Base-by-base conservation (phyloP, 2,329 filamentous ascomycete genomes). In the Fusarium ramigenum region DNA sequence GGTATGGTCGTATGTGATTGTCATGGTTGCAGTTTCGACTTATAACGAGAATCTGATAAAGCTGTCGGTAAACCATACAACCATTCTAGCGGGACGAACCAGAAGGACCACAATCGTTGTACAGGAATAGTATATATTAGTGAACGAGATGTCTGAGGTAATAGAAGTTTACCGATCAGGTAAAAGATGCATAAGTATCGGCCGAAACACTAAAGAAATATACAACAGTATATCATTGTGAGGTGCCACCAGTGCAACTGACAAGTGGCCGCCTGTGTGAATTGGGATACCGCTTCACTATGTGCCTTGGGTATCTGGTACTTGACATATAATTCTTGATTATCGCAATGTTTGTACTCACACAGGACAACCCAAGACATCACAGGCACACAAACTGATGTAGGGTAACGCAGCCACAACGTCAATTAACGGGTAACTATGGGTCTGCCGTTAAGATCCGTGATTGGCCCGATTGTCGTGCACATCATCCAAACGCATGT, bases 1-100 rank as follows among this genome's bases (percentile, higher is more conserved):
- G 37, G 30, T 61, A 43, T 56, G 59, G 59, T 61, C 49, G 59
- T 61, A 61, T 56, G 50, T 62, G 39, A 28, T 46, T 18, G 9
- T 19, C 5, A 15, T 5, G 3, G 14, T 1, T 0, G 14, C 21
- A 57, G 36, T 2, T 19, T 15, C 4, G 5, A 8, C 1, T 44
- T 1, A 36, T 23, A 23, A 2, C 0, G 18, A 6, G 19, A 18
- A 7, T 15, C 5, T 8, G 2, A n/a, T 4, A 9, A 30, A 21
- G 23, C 6, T 10, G 12, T 28, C 11, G 2, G 23, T 19, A n/a
- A 16, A 19, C 28, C n/a, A 9, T 9, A 8, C 12, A 15, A n/a
- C 7, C 15, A n/a, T 18, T 3, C 11, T 18, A 18, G 28, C 3
- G 14, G 4, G 30, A 32, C 10, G n/a, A 49, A 32, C 21, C 15